These are phyloP conservation scores for Hondaea fermentalgiana DNA, from an alignment of 108 stramenopile species.

Conservation along the genomic window DNA sequence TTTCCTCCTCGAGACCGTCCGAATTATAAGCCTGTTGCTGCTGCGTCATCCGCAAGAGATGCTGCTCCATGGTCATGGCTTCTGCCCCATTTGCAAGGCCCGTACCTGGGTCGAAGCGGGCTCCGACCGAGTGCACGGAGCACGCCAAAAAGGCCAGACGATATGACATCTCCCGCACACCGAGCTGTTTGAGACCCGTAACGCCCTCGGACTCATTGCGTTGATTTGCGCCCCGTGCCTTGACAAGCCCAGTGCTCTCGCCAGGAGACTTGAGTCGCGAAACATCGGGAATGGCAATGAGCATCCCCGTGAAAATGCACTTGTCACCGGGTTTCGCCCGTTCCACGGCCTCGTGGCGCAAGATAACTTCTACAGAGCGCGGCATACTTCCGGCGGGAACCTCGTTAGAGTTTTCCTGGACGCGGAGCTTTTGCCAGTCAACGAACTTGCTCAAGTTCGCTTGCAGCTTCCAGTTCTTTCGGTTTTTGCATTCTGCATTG, in stretches of 20 bases:
- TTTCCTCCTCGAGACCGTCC: constrained; percentile 36
- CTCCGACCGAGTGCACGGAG: constrained; percentile 64
- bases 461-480: constrained; percentile 66
- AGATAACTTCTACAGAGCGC: constrained; percentile 78
- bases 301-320: constrained; percentile 72
- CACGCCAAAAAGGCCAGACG: constrained; percentile 82
- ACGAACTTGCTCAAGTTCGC: constrained; percentile 61
- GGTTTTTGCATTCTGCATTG: constrained; percentile 77
- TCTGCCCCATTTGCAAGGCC: background rate
- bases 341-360: constrained; percentile 93
- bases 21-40: constrained; percentile 31
- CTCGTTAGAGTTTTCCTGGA: constrained; percentile 93
- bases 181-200: constrained; percentile 72
- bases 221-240: background rate
- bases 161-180: constrained; percentile 91
- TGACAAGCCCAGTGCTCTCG: background rate
- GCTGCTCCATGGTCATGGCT: constrained; percentile 28
- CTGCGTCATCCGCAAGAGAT: constrained; percentile 15
- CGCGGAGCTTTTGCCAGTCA: constrained; percentile 93
- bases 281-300: constrained; percentile 88
- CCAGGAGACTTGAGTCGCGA: constrained; percentile 50
- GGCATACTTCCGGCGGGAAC: constrained; percentile 97
- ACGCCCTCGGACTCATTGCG: constrained; percentile 54
- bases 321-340: constrained; percentile 92
- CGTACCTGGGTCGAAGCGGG: background rate